phyloP scores from a whole-genome alignment of 2,329 filamentous ascomycete species.

The Gremmenia infestans region DNA sequence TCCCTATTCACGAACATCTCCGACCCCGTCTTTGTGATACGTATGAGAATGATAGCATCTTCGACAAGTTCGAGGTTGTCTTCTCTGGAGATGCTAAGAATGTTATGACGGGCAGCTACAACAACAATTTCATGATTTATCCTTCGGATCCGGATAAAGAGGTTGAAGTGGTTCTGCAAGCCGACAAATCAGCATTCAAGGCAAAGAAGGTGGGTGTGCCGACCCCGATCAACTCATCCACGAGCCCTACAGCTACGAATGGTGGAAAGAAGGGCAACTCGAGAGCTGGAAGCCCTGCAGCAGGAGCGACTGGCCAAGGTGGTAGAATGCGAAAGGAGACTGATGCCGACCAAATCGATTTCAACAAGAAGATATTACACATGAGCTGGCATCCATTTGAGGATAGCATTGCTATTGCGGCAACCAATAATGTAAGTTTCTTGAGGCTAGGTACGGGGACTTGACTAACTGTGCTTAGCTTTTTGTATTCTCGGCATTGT shows the following conservation, averaged over 20 bases:
- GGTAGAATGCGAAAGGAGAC: conserved; percentile 98
- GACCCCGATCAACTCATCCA: conserved; percentile 85
- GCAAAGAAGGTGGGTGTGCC: conserved; percentile 99
- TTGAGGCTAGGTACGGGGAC: neutral
- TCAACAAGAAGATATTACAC: conserved; percentile 99
- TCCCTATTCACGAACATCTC: conserved; percentile 96
- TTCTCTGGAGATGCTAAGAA: conserved; percentile 98
- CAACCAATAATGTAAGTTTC: conserved; percentile 91
- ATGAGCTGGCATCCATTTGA: conserved; percentile 99
- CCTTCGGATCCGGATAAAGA: conserved; percentile 94
- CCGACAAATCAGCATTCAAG: conserved; percentile 98
- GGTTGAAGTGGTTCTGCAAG: conserved; percentile 93
- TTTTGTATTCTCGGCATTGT: conserved; percentile 76
- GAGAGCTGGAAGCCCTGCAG: conserved; percentile 81
- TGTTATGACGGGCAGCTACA: conserved; percentile 99
- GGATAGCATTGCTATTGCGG: conserved; percentile 98
- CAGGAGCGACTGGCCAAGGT: conserved; percentile 66
- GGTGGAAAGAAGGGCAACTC: conserved; percentile 83
- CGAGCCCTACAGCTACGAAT: conserved; percentile 65
- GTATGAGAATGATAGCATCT: conserved; percentile 99
- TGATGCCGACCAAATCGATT: conserved; percentile 98
- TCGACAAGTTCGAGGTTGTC: conserved; percentile 99
- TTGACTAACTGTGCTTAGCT: conserved; percentile 43
- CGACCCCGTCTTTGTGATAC: conserved; percentile 93
- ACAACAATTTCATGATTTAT: conserved; percentile 99